These are phyloP conservation scores for Hanseniaspora osmophila DNA, from an alignment of 805 yeast species.

Conservation along the genomic window DNA sequence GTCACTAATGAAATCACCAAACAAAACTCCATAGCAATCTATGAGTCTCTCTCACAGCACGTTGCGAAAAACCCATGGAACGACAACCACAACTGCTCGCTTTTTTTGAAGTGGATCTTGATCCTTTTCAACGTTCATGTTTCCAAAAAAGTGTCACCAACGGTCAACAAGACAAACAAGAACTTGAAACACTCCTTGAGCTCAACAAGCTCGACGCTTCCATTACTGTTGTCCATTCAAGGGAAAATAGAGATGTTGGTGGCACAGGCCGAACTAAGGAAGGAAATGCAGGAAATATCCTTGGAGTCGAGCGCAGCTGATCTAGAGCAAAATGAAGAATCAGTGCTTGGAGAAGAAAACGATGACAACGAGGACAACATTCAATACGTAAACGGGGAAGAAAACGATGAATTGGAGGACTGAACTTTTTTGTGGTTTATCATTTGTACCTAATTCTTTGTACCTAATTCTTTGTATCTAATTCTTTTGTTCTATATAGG, in stretches of 20 bases:
- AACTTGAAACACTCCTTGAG: constrained; percentile 41
- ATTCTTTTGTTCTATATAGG: too few species aligned
- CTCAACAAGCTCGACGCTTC: constrained; percentile 44
- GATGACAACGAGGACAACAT: constrained; percentile 17
- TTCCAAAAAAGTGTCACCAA: constrained; percentile 4
- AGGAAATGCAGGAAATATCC: constrained; percentile 29
- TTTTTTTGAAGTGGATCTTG: constrained; percentile 75
- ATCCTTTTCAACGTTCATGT: constrained; percentile 42
- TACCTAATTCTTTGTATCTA: too few species aligned
- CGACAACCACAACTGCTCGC: constrained; percentile 18
- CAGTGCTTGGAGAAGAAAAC: constrained; percentile 21
- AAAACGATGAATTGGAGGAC: constrained; percentile 27
- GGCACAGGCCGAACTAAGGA: constrained; percentile 62
- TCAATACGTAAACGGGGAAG: constrained; percentile 25
- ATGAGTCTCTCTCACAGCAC: constrained; percentile 32
- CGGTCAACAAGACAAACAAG: constrained; percentile 17
- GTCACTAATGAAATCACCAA: constrained; percentile 27
- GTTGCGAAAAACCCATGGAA: constrained; percentile 26
- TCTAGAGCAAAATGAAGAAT: constrained; percentile 20
- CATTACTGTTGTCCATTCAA: constrained; percentile 62
- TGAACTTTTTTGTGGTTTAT: too few species aligned
- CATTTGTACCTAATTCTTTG: too few species aligned
- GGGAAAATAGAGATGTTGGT: constrained; percentile 71
- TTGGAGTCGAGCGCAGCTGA: constrained; percentile 12
- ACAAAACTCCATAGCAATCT: constrained; percentile 28